Evolutionary conservation across 805 yeast genomes (phyloP), one percentile per base, ranked within the genome.

Genomic region (Pichia manshurica): DNA sequence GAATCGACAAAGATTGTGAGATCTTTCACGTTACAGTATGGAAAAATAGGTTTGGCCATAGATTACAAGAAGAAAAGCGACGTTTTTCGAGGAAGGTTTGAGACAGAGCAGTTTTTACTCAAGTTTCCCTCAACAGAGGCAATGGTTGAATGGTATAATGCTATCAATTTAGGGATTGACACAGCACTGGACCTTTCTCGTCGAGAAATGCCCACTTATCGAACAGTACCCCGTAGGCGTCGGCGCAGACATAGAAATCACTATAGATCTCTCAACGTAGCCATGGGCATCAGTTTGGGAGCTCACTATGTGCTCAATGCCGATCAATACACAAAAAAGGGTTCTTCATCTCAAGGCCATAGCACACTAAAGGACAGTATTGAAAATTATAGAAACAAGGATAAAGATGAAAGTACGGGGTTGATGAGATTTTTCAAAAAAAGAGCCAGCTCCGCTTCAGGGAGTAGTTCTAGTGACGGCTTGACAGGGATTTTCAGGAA

Each of bases 1-100:
- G 53, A 62, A 8, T 54, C 63, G 17, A 51, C 56, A 8, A 72
- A 63, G 43, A 61, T 84, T 28, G 56, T 75, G n/a, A 73, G 82
- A 53, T 77, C 88, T 0, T 90, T 79, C 63, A 81, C 96, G 2
- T 71, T 91, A 34, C 98, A 93, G 64, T 82, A 82, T 65, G 90
- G 93, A 12, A 81, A 75, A 56, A 67, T 87, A 39, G 99, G 99
- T 0, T 69, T 88, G 13, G 96, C 98, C 0, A 72, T 79, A 2
- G 99, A 91, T 65, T 88, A 88, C 64, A 76, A 74, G 48, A 87
- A 88, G 62, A 77, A 75, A 53, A 72, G 77, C 16, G 76, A 80
- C 59, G 87, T 83, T 4, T 64, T 89, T 35, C 69, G 99, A 43
- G 56, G 91, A 16, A 75, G 99, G 19, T 75, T 84, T 33, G 98